Evolutionary conservation across 2,329 filamentous ascomycete species (phyloP).

Genomic region (Sclerotinia glacialis): DNA sequence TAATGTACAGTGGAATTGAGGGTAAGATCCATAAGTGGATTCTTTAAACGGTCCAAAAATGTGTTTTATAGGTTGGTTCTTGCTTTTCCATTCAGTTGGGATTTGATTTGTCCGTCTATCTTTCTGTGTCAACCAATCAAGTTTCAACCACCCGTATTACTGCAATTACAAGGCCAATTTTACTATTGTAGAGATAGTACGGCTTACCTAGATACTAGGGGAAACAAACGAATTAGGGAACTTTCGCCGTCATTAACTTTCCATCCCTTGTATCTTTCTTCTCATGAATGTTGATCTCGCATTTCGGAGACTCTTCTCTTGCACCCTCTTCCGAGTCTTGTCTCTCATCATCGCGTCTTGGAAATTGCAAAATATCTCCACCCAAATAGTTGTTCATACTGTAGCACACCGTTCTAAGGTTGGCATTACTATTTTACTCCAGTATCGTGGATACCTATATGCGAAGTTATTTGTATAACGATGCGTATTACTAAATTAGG

Average conservation of each 20-base stretch:
- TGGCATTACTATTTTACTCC: constrained; percentile 6
- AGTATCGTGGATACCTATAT: not conserved
- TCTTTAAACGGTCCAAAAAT: not conserved
- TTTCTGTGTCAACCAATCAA: not conserved
- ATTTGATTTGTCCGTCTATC: not conserved
- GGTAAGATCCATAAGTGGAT: not conserved
- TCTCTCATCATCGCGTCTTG: not conserved
- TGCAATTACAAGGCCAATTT: not conserved
- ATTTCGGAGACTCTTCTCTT: not conserved
- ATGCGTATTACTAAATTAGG: constrained; percentile 1
- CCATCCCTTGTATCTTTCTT: not conserved
- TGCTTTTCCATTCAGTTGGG: not conserved
- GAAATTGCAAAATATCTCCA: constrained; percentile 3
- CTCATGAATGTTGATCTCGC: not conserved
- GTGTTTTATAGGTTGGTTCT: not conserved
- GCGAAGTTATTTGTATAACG: not conserved
- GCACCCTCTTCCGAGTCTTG: not conserved
- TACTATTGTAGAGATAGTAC: not conserved
- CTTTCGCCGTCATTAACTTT: not conserved
- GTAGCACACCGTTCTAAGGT: not conserved
- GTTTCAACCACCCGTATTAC: not conserved
- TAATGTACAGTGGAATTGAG: not conserved
- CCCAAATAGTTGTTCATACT: not conserved
- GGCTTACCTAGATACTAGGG: too few species aligned
- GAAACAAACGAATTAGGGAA: not conserved